Conservation (phyloP, 306 rosid genomes). For the Sechiopsis laciniata region DNA sequence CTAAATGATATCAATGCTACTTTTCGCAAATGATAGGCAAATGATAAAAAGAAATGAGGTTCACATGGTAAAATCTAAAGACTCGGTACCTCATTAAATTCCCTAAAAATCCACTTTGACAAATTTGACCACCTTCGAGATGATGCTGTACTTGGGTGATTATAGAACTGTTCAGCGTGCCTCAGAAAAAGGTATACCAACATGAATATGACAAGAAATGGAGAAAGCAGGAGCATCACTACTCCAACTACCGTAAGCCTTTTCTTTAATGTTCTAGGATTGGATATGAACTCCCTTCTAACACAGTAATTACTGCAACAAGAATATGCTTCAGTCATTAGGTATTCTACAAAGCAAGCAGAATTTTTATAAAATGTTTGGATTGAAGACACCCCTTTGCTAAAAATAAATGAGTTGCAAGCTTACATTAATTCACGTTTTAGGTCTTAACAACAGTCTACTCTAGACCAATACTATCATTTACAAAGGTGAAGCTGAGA, state of each 20-base stretch:
- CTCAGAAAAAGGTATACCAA: constrained; percentile 83
- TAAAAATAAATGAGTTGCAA: background rate
- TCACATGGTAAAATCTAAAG: background rate
- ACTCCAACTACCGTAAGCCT: constrained; percentile 82
- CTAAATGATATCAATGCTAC: background rate
- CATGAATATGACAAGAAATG: constrained; percentile 96
- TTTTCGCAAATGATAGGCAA: background rate
- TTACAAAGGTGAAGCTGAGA: constrained; percentile 9
- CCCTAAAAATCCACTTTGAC: constrained; percentile 89
- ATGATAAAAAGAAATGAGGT: background rate
- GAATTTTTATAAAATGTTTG: background rate
- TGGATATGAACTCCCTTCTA: constrained; percentile 64
- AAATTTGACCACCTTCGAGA: constrained; percentile 94
- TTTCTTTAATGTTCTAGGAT: constrained; percentile 68
- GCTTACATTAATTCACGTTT: background rate
- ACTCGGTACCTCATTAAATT: constrained; percentile 74
- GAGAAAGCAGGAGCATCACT: constrained; percentile 85
- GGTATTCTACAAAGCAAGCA: constrained; percentile 19
- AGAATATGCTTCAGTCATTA: constrained; percentile 26
- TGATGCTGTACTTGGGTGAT: constrained; percentile 83
- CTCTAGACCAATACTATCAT: background rate
- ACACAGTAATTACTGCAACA: constrained; percentile 67
- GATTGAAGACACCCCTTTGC: background rate
- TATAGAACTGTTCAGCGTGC: constrained; percentile 91
- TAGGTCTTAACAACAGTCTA: background rate